Base-by-base conservation (phyloP, 2,329 filamentous ascomycete genomes). In the Endothia cerciana region DNA sequence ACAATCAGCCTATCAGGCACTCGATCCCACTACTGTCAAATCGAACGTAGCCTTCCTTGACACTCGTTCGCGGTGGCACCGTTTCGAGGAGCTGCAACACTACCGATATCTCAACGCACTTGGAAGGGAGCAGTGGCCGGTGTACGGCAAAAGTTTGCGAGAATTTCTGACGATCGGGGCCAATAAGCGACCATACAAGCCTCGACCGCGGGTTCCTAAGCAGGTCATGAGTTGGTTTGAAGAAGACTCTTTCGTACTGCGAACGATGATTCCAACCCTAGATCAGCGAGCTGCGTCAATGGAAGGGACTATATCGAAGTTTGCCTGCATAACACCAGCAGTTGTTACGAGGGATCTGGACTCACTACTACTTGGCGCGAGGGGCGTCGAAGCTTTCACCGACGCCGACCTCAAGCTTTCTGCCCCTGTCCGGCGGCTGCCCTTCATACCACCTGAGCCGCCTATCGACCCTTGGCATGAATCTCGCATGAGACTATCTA, bases 271-370 rank as follows among this genome's bases (percentile, higher is more conserved):
- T n/a, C 87, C 89, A 22, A 93, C 89, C 0, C 77, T 97, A 0
- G 85, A 90, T 49, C 85, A 92, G 72, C 89, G 93, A 30, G 89
- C 93, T 1, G 85, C 88, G 61, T 82, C 83, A 17, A 83, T 97
- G 77, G 89, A 94, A 72, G 88, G 87, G 0, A 89, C 86, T 2
- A 89, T 99, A 62, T 88, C 91, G 69, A 92, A 94, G 74, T 99
- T 97, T 73, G 92, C 91, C 0, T 99, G 94, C 72, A 89, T 97
- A 41, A 98, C 95, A 0, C 95, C 95, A 2, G 89, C 92, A 1
- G 94, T 93, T 15, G 89, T 97, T 3, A 93, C 93, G 0, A 87
- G 90, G 38, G 93, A 96, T 70, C 82, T 96, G 72, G 87, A 88
- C 22, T 82, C 85, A 36, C 81, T 94, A 30, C 76, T 91, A 1